Conservation (phyloP, 139 green algal genomes). For the Mesotaenium endlicherianum region DNA sequence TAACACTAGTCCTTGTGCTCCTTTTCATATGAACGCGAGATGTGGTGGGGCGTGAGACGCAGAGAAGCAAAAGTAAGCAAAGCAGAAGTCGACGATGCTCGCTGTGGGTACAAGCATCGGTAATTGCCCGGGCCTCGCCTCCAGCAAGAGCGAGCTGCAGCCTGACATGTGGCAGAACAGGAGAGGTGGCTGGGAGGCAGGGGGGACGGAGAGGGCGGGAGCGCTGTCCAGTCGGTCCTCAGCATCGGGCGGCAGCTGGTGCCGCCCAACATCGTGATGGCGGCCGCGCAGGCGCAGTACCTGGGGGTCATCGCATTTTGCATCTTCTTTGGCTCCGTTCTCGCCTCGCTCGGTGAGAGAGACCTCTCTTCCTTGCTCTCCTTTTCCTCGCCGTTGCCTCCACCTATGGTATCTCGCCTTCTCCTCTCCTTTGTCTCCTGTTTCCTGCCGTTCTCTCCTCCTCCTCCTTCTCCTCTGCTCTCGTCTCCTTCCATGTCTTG, state of each 20-base stretch:
- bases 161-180: no score
- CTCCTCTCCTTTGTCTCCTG: background rate
- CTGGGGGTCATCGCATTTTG: slow-evolving; percentile 12
- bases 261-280: slow-evolving; percentile 16
- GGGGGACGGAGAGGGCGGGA: background rate
- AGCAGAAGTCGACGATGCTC: no score
- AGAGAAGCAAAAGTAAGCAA: no score
- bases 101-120: no score
- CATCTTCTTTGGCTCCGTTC: slow-evolving; percentile 33
- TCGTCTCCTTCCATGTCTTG: no score
- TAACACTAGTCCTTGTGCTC: no score
- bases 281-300: slow-evolving; percentile 7
- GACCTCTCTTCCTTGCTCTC: background rate
- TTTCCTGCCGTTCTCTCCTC: background rate
- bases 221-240: background rate
- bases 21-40: no score
- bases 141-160: no score
- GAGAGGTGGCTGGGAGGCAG: background rate
- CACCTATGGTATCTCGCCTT: background rate
- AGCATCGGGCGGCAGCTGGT: slow-evolving; percentile 13
- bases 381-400: background rate
- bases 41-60: no score
- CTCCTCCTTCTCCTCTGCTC: background rate
- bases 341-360: slow-evolving; percentile 6
- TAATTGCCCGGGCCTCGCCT: no score